These are phyloP conservation scores for Cucurbita ficifolia DNA, from an alignment of 306 rosid species.

Conservation along the genomic window DNA sequence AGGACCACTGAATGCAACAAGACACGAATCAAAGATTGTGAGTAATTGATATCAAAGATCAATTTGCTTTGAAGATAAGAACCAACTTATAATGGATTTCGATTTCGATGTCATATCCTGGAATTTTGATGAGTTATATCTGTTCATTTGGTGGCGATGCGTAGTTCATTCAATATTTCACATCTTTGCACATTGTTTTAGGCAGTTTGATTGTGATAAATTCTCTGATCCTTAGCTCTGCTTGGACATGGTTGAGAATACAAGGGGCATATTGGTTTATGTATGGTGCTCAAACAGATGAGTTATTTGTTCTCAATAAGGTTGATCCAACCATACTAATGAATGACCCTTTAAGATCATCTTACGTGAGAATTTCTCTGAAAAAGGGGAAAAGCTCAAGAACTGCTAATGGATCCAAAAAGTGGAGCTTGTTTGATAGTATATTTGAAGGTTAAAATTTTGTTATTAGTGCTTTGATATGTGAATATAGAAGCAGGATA, in stretches of 20 bases:
- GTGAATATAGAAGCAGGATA: too few species aligned
- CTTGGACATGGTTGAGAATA: not conserved
- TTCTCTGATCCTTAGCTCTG: not conserved
- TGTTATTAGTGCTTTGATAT: too few species aligned
- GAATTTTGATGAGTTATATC: constrained; percentile 2
- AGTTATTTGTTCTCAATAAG: not conserved
- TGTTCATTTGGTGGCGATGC: not conserved
- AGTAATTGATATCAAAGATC: not conserved
- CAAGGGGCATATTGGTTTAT: not conserved
- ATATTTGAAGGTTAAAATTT: too few species aligned
- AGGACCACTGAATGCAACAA: constrained; percentile 29
- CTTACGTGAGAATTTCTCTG: not conserved
- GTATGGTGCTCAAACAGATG: not conserved
- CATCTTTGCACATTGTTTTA: not conserved
- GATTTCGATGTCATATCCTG: not conserved
- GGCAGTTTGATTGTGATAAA: not conserved
- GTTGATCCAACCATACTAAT: not conserved
- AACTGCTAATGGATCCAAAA: too few species aligned
- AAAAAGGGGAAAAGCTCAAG: too few species aligned
- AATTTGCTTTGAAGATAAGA: not conserved
- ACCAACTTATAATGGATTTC: not conserved
- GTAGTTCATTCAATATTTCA: not conserved
- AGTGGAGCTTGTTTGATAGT: too few species aligned
- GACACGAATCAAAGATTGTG: not conserved
- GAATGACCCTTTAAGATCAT: not conserved